Conservation (phyloP, 2,329 filamentous ascomycete species). For the Aspergillus thermomutatus region DNA sequence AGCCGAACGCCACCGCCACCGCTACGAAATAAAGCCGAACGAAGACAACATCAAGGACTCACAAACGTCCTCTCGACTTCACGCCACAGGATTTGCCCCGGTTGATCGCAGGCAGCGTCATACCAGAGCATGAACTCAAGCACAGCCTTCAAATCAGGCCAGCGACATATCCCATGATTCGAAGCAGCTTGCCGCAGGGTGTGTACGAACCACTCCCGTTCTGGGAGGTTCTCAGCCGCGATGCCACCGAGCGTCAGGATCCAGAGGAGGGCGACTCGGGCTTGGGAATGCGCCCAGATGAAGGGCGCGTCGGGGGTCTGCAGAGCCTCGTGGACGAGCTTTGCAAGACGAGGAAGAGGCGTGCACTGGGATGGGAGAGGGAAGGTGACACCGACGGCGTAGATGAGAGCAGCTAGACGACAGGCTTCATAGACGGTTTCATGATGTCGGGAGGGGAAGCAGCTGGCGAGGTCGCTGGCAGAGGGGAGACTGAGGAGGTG, state of each 20-base stretch:
- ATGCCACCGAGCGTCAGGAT: slow-evolving; percentile 37
- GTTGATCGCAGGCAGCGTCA: slow-evolving; percentile 31
- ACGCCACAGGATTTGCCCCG: slow-evolving; percentile 27
- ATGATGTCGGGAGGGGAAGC: slow-evolving; percentile 17
- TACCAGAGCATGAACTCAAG: slow-evolving; percentile 34
- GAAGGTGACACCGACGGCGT: slow-evolving; percentile 38
- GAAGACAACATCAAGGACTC: not conserved
- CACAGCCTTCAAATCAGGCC: slow-evolving; percentile 22
- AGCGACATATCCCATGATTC: slow-evolving; percentile 20
- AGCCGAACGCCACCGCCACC: no score
- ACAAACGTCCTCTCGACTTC: slow-evolving; percentile 15
- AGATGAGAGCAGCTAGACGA: slow-evolving; percentile 35
- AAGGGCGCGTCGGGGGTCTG: slow-evolving; percentile 14
- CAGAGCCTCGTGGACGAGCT: slow-evolving; percentile 25
- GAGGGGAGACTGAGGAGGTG: slow-evolving; percentile 31
- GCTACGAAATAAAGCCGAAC: not conserved
- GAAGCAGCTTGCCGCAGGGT: slow-evolving; percentile 21
- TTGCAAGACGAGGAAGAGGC: slow-evolving; percentile 30
- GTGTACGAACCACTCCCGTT: slow-evolving; percentile 33
- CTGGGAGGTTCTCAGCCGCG: slow-evolving; percentile 28
- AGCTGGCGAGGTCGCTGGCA: slow-evolving; percentile 16
- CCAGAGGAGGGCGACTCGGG: slow-evolving; percentile 33
- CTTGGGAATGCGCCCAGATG: slow-evolving; percentile 25
- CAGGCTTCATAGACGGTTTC: slow-evolving; percentile 32
- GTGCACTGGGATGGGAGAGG: slow-evolving; percentile 38